Evolutionary conservation across 2,329 filamentous ascomycete species (phyloP).

Genomic region (Cladophialophora yegresii): DNA sequence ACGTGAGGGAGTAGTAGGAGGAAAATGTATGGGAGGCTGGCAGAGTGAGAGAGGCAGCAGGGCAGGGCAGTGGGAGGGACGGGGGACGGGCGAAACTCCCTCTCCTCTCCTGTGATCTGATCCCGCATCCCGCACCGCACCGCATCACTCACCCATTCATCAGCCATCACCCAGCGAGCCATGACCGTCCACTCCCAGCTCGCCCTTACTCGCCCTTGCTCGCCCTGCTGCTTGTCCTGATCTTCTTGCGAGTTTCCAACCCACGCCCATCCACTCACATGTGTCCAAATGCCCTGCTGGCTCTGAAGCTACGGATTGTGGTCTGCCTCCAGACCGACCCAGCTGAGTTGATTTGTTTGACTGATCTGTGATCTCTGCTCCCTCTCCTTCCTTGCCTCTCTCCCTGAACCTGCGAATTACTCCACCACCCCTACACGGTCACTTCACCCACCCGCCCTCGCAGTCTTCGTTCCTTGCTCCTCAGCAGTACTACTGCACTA

Average conservation of each 20-base stretch:
- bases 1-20: slow-evolving; percentile 19
- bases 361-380: slow-evolving; percentile 9
- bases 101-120: slow-evolving; percentile 10
- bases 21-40: slow-evolving; percentile 18
- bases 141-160: background rate
- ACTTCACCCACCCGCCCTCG: background rate
- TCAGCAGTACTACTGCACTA: background rate
- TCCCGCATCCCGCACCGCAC: slow-evolving; percentile 12
- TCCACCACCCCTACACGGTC: background rate
- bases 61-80: slow-evolving; percentile 4
- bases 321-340: background rate
- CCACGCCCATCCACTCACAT: slow-evolving; percentile 9
- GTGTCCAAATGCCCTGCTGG: slow-evolving; percentile 7
- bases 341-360: slow-evolving; percentile 12
- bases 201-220: background rate
- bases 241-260: background rate
- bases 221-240: slow-evolving; percentile 1
- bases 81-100: slow-evolving; percentile 11
- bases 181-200: background rate
- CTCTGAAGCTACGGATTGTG: slow-evolving; percentile 11
- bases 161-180: slow-evolving; percentile 2
- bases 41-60: slow-evolving; percentile 4
- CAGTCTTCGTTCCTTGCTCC: background rate
- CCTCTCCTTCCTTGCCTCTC: background rate
- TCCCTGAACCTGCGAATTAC: slow-evolving; percentile 2